phyloP scores from a whole-genome alignment of 2,329 filamentous ascomycete species.

The Ceratocystis harringtonii region DNA sequence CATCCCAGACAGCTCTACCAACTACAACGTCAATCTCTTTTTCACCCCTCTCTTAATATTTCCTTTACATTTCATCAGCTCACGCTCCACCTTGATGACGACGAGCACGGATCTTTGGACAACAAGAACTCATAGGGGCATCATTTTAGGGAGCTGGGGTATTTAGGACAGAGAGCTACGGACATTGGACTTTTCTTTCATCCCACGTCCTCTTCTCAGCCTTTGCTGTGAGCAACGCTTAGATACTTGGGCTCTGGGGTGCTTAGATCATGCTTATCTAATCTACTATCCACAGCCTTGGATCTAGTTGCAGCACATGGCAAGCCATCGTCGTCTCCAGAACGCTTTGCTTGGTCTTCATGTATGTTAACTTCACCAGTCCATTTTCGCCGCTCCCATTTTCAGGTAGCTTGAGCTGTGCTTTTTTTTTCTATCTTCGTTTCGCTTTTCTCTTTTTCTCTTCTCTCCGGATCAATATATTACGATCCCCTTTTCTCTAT shows the following conservation, averaged over 20 bases:
- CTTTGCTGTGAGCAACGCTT: neutral
- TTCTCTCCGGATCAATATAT: slow-evolving; percentile 28
- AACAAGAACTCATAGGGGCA: neutral
- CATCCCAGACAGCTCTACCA: neutral
- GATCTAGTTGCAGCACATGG: neutral
- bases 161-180: slow-evolving; percentile 1
- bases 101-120: neutral
- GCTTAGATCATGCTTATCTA: neutral
- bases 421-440: slow-evolving; percentile 17
- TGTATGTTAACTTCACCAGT: slow-evolving; percentile 49
- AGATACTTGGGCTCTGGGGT: slow-evolving; percentile 22
- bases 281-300: neutral
- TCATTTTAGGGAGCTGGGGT: neutral
- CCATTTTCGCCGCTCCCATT: slow-evolving; percentile 1
- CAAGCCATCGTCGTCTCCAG: slow-evolving; percentile 36
- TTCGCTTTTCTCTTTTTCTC: slow-evolving; percentile 20
- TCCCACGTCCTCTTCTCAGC: neutral
- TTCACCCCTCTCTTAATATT: neutral
- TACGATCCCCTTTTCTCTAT: slow-evolving; percentile 27
- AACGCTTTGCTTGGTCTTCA: slow-evolving; percentile 50
- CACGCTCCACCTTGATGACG: neutral
- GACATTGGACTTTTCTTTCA: neutral
- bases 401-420: slow-evolving; percentile 3
- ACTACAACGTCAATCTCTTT: neutral
- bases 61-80: neutral